These are phyloP conservation scores for Apiospora rasikravindrae DNA, from an alignment of 2,329 filamentous ascomycete species.

Conservation along the genomic window DNA sequence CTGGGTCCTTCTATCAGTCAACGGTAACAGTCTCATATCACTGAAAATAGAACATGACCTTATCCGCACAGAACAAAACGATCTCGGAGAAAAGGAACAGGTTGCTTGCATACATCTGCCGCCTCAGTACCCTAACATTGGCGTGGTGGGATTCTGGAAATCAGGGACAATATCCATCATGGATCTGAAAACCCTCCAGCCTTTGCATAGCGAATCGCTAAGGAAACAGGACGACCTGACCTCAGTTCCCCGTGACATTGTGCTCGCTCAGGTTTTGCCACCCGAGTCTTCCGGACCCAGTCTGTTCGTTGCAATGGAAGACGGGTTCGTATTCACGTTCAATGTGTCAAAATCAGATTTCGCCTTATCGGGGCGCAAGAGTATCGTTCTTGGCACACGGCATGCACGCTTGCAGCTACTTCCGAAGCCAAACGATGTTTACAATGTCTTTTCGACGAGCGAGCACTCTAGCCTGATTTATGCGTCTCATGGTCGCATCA, in stretches of 20 bases:
- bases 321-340: slow-evolving; percentile 89
- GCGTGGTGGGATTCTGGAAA: slow-evolving; percentile 87
- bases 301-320: slow-evolving; percentile 87
- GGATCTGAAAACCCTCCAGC: slow-evolving; percentile 67
- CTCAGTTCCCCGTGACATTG: slow-evolving; percentile 82
- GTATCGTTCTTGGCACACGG: slow-evolving; percentile 82
- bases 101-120: slow-evolving; percentile 85
- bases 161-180: slow-evolving; percentile 80
- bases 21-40: slow-evolving; percentile 74
- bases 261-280: slow-evolving; percentile 78
- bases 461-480: slow-evolving; percentile 96
- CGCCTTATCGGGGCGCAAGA: slow-evolving; percentile 74
- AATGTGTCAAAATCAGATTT: slow-evolving; percentile 67
- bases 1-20: slow-evolving; percentile 74
- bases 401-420: slow-evolving; percentile 82
- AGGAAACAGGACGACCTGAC: slow-evolving; percentile 66
- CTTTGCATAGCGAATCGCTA: slow-evolving; percentile 68
- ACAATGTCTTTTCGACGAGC: slow-evolving; percentile 89
- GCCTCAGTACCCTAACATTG: slow-evolving; percentile 64
- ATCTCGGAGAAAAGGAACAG: slow-evolving; percentile 72
- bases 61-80: slow-evolving; percentile 60
- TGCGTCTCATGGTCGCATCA: slow-evolving; percentile 81
- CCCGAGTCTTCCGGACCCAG: slow-evolving; percentile 65
- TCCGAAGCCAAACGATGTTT: slow-evolving; percentile 69
- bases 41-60: slow-evolving; percentile 68